Conservation (phyloP, 2,329 filamentous ascomycete genomes). For the Sporothrix humicola region DNA sequence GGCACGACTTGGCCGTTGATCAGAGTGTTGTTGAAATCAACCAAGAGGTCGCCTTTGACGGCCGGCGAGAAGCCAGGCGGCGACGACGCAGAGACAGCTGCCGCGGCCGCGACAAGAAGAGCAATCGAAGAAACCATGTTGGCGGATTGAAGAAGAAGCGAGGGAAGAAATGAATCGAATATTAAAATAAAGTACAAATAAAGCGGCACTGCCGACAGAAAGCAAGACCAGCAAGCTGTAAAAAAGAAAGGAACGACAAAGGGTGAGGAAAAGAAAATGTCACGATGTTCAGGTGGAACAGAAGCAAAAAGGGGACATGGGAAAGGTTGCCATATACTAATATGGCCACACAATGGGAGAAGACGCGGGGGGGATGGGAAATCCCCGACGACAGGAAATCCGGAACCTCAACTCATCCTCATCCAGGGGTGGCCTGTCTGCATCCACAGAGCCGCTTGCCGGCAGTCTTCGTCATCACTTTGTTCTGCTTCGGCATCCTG, state of each 20-base stretch:
- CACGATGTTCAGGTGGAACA: background rate
- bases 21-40: constrained; percentile 48
- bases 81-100: constrained; percentile 46
- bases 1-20: constrained; percentile 49
- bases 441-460: background rate
- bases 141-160: background rate
- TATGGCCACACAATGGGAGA: background rate
- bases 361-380: background rate
- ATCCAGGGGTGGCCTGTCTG: background rate
- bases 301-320: background rate
- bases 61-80: constrained; percentile 51
- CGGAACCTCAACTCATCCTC: background rate
- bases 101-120: constrained; percentile 39
- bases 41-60: constrained; percentile 48
- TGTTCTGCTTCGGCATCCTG: too few relatives aligned
- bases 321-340: background rate
- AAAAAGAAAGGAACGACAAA: constrained; percentile 16
- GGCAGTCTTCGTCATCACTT: background rate
- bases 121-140: constrained; percentile 40
- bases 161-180: background rate
- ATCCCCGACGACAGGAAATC: background rate
- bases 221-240: constrained; percentile 34
- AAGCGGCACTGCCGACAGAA: constrained; percentile 28
- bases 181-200: background rate
- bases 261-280: background rate